Evolutionary conservation across 805 yeast genomes (phyloP), one percentile per base, ranked within the genome.

Genomic region (Spathaspora sp.): DNA sequence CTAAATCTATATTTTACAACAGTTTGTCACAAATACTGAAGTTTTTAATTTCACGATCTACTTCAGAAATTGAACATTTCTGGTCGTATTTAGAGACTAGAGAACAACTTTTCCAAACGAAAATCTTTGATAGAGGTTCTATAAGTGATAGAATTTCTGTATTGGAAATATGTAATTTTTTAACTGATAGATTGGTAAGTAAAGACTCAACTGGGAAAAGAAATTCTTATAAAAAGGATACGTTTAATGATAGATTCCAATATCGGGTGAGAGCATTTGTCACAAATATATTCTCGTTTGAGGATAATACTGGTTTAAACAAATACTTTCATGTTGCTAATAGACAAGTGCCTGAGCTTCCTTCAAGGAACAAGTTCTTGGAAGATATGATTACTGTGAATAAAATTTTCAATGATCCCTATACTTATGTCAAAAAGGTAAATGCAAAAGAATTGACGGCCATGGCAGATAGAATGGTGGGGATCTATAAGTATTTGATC

Each of bases 221-320:
- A 26, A 65, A 70, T 52, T 63, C 75, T 1, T 62, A 65, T 48
- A 57, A 60, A 31, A 73, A 73, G 51, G 79, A 74, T 54, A 60
- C 70, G 0, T 72, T 69, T 56, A 73, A 69, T 49, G 78, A 74
- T 53, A 45, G 38, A n/a, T 59, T 74, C 31, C 73, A 72, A 40
- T 66, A 61, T 38, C 60, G 77, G 28, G 70, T 74, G 4, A 60
- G 75, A 38, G 48, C 56, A 1, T 73, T 72, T 48, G 58, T 72
- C 19, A 58, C 75, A 17, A 64, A 62, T 31, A 49, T 72, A 14
- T 63, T 75, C 47, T 58, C 64, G 14, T 61, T 73, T 42, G 78
- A 74, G 47, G 79, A 75, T 52, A 73, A 70, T 56, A 75, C 79
- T 3, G 79, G 79, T 1, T 63, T 75, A 49, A 75, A 75, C 56